Conservation (phyloP, 345 rosid genomes). For the Anastatica hierochuntica region DNA sequence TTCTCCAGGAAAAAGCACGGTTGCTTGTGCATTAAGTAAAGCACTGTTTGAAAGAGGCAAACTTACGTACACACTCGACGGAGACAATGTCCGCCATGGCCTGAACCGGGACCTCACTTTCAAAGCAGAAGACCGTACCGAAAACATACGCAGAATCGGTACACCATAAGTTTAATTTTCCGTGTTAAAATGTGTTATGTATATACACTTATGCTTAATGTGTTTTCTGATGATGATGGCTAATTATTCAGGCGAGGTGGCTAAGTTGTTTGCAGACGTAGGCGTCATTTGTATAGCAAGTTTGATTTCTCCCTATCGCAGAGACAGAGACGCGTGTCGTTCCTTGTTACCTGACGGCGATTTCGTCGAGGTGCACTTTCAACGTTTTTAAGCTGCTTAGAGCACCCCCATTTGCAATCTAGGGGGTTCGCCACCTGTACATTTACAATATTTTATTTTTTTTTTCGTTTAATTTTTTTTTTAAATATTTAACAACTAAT, state of each 20-base stretch:
- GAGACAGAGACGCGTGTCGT: constrained; percentile 61
- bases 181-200: too few species aligned
- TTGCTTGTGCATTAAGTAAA: constrained; percentile 60
- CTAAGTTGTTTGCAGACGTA: constrained; percentile 77
- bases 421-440: too few species aligned
- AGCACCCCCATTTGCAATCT: too few species aligned
- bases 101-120: constrained; percentile 63
- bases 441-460: background rate
- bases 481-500: too few species aligned
- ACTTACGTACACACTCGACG: constrained; percentile 65
- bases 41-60: constrained; percentile 55
- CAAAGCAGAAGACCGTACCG: constrained; percentile 64
- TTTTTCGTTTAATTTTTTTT: too few species aligned
- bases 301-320: constrained; percentile 79
- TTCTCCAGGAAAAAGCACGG: constrained; percentile 82
- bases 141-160: too few species aligned
- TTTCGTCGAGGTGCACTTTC: constrained; percentile 78
- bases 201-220: too few species aligned
- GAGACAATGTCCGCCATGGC: constrained; percentile 77
- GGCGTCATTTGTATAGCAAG: constrained; percentile 79
- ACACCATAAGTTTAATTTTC: too few species aligned
- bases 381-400: too few species aligned
- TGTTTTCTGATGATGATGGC: too few species aligned
- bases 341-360: constrained; percentile 62
- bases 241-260: constrained; percentile 57